Conservation (phyloP, 2,329 filamentous ascomycete genomes). For the Alternaria sp. region DNA sequence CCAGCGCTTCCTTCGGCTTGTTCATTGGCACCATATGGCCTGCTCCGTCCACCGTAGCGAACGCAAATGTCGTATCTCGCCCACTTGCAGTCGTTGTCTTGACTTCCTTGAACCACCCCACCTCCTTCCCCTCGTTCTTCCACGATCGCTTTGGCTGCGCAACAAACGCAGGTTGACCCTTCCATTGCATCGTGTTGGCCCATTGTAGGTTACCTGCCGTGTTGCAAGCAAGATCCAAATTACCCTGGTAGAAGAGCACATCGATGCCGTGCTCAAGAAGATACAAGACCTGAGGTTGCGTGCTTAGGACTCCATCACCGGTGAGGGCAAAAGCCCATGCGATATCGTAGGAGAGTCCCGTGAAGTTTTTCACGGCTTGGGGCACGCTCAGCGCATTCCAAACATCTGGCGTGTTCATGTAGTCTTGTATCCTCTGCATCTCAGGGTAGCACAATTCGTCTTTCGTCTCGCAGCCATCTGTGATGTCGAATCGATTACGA, state of each 20-base stretch:
- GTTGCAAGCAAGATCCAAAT: conserved; percentile 54
- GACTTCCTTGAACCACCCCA: conserved; percentile 49
- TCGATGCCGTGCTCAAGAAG: conserved; percentile 50
- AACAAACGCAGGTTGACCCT: conserved; percentile 55
- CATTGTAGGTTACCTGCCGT: conserved; percentile 53
- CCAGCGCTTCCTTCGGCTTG: conserved; percentile 44
- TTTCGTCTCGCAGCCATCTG: conserved; percentile 46
- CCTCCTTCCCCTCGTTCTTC: conserved; percentile 34
- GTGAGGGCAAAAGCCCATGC: conserved; percentile 41
- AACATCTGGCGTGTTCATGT: conserved; percentile 46
- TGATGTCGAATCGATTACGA: conserved; percentile 58
- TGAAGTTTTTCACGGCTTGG: conserved; percentile 46
- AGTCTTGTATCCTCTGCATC: conserved; percentile 38
- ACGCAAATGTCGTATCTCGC: conserved; percentile 45
- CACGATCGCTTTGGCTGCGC: conserved; percentile 42
- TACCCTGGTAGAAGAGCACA: conserved; percentile 54
- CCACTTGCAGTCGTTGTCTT: conserved; percentile 39
- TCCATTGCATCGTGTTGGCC: conserved; percentile 56
- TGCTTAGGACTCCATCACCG: conserved; percentile 40
- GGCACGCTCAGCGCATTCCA: conserved; percentile 47
- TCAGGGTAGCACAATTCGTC: conserved; percentile 53
- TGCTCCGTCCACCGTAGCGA: conserved; percentile 51
- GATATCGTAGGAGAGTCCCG: conserved; percentile 34
- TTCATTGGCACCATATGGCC: conserved; percentile 55
- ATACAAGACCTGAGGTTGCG: conserved; percentile 46